phyloP scores from a whole-genome alignment of 164 flowering plant genomes.

The Buxus sempervirens region DNA sequence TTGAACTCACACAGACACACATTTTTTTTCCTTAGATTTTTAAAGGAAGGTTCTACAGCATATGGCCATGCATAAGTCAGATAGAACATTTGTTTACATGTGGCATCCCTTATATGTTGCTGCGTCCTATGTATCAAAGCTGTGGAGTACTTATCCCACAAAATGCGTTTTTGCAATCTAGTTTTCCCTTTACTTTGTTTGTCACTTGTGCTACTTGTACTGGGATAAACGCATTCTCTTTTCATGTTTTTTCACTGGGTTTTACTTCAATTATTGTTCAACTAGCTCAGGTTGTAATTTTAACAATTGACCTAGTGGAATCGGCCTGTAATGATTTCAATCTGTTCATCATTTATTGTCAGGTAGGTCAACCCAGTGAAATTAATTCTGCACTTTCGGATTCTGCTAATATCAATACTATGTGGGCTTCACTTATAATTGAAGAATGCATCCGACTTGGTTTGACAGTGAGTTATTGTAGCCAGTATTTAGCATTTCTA shows the following conservation, averaged over 20 bases:
- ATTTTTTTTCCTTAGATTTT: no score
- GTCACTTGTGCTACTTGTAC: background rate
- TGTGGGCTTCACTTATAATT: conserved; percentile 85
- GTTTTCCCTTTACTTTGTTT: background rate
- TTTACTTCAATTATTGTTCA: background rate
- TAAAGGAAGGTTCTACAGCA: no score
- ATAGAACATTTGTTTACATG: no score
- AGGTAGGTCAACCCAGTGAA: conserved; percentile 34
- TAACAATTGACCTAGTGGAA: background rate
- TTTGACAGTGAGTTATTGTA: conserved; percentile 53
- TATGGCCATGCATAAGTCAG: no score
- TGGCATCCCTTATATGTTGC: no score
- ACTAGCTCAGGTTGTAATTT: no score
- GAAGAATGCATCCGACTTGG: conserved; percentile 97
- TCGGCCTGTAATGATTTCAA: background rate
- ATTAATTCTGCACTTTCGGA: conserved; percentile 25
- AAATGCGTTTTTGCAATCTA: no score
- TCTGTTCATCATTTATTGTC: conserved; percentile 23
- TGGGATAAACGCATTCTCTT: background rate
- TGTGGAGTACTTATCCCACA: no score
- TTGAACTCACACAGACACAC: no score
- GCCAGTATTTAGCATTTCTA: background rate
- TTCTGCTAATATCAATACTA: conserved; percentile 64
- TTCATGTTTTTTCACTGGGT: background rate
- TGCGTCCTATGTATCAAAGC: no score